A percentile compares a stretch with the other conserved stretches of the same genome.
These are phyloP conservation scores for Acer yangbiense DNA, from an alignment of 345 rosid genomes.

Conservation along the genomic window DNA sequence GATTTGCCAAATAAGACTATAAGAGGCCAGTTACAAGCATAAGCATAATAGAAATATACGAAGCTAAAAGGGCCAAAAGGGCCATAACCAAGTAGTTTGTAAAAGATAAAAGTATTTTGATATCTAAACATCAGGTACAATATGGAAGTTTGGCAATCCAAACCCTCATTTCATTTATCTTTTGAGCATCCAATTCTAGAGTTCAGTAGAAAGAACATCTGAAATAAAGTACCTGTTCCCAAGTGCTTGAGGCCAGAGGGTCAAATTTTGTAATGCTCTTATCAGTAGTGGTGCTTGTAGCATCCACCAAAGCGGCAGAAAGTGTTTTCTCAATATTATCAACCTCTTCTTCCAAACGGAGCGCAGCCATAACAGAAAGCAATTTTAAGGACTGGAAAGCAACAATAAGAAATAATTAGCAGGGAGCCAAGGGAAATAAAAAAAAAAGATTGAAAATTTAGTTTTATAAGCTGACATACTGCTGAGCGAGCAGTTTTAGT, in stretches of 20 bases:
- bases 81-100: slow-evolving; percentile 1
- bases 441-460: not conserved
- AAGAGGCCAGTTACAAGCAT: not conserved
- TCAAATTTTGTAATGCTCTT: slow-evolving; percentile 61
- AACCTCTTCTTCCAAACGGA: slow-evolving; percentile 73
- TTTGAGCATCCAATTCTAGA: not conserved
- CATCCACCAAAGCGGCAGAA: slow-evolving; percentile 56
- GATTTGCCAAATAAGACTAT: not conserved
- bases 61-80: not conserved
- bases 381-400: slow-evolving; percentile 80
- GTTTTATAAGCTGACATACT: slow-evolving; percentile 43
- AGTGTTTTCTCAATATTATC: slow-evolving; percentile 77
- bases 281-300: slow-evolving; percentile 44
- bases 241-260: slow-evolving; percentile 90
- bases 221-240: slow-evolving; percentile 74
- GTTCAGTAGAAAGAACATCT: not conserved
- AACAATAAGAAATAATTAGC: slow-evolving; percentile 22
- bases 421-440: slow-evolving; percentile 1
- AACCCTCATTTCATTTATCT: not conserved
- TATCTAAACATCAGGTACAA: slow-evolving; percentile 1
- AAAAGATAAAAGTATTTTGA: not conserved
- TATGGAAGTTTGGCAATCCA: not conserved
- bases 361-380: slow-evolving; percentile 81
- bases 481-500: slow-evolving; percentile 88
- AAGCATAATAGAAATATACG: not conserved